Conservation (phyloP, 1,284 basidiomycete genomes). For the Ustilago esculenta region DNA sequence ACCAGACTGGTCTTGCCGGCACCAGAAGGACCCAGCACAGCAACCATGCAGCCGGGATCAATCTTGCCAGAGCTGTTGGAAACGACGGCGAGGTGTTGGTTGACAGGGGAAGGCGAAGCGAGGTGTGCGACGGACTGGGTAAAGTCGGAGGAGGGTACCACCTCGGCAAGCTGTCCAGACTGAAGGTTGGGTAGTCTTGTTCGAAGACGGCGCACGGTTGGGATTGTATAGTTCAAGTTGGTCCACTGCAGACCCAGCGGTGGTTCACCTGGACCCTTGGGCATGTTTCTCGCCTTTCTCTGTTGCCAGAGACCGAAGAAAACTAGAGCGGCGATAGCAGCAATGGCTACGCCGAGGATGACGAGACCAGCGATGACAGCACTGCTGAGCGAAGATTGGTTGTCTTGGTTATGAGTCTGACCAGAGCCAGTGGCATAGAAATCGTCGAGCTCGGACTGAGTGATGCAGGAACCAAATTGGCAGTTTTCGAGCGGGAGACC, state of each 20-base stretch:
- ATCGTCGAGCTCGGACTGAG: constrained; percentile 38
- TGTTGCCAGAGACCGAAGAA: constrained; percentile 31
- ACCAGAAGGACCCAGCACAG: constrained; percentile 54
- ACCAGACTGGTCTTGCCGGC: constrained; percentile 59
- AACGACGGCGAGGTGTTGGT: constrained; percentile 9
- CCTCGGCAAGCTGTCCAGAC: background rate
- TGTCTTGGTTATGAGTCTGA: constrained; percentile 1
- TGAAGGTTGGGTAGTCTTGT: constrained; percentile 1
- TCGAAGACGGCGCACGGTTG: constrained; percentile 6
- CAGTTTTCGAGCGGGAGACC: constrained; percentile 52
- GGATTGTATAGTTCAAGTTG: constrained; percentile 38
- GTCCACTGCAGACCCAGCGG: constrained; percentile 52
- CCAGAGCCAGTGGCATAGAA: constrained; percentile 36
- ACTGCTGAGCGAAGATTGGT: constrained; percentile 27
- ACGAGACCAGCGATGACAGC: constrained; percentile 53
- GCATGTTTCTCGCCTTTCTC: constrained; percentile 29
- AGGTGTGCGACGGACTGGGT: constrained; percentile 9
- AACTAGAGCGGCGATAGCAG: constrained; percentile 29
- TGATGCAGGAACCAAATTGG: constrained; percentile 49
- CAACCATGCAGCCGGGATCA: constrained; percentile 49
- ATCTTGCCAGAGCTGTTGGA: constrained; percentile 39
- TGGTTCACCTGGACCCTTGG: constrained; percentile 11
- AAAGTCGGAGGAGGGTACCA: constrained; percentile 4
- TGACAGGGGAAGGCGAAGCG: constrained; percentile 3
- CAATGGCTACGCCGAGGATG: constrained; percentile 45